Percentiles rank a stretch among this genome's conserved stretches.
Evolutionary conservation across 2,329 filamentous ascomycete species (phyloP).

Genomic region (Leptographium radiaticola): DNA sequence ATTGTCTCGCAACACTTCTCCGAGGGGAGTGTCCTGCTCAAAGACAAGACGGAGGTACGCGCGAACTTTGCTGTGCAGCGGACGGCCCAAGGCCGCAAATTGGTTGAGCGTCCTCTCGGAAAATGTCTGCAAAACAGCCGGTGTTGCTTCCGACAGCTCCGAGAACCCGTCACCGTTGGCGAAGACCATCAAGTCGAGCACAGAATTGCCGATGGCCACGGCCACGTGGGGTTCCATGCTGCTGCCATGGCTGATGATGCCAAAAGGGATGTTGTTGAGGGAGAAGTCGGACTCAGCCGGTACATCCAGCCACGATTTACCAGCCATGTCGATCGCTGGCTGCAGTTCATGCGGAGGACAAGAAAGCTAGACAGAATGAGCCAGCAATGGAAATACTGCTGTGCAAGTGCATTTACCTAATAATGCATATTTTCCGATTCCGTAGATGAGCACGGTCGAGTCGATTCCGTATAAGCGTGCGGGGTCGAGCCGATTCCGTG

Average conservation of each 20-base stretch:
- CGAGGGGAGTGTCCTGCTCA: slow-evolving; percentile 36
- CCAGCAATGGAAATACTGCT: too few species aligned
- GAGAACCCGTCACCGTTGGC: not conserved
- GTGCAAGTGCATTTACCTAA: not conserved
- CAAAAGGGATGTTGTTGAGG: not conserved
- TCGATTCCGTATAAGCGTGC: not conserved
- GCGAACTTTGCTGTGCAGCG: slow-evolving; percentile 57
- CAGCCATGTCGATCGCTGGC: not conserved
- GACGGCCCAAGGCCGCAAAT: slow-evolving; percentile 59
- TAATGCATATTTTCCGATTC: not conserved
- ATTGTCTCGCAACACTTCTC: slow-evolving; percentile 51
- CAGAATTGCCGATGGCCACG: not conserved
- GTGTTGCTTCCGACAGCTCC: not conserved
- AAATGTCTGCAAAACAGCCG: not conserved
- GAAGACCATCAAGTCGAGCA: not conserved
- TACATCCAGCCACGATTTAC: not conserved
- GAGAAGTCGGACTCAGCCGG: not conserved
- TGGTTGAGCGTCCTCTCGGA: slow-evolving; percentile 18
- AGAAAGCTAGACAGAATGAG: not conserved
- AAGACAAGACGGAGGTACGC: slow-evolving; percentile 57
- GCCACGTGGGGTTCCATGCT: not conserved
- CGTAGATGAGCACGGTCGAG: not conserved
- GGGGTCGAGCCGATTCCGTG: not conserved
- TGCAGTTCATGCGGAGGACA: not conserved
- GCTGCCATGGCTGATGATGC: not conserved